These are phyloP conservation scores for Leccinum truebloodii DNA, from an alignment of 768 basidiomycete genomes.

Conservation along the genomic window DNA sequence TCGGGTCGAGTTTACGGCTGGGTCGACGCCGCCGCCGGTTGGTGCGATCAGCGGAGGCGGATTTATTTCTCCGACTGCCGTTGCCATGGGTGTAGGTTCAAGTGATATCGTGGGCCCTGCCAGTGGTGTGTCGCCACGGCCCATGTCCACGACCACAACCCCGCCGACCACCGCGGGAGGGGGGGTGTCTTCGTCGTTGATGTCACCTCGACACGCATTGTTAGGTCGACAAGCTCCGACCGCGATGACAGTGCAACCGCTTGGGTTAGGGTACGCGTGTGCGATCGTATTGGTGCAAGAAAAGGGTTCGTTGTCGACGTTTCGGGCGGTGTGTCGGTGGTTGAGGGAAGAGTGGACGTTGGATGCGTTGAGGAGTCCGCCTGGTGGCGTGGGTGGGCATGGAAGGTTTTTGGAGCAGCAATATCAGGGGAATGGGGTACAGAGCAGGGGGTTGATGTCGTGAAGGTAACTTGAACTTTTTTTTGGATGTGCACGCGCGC, in stretches of 20 bases:
- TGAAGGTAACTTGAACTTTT: neutral
- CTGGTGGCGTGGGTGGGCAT: conserved; percentile 32
- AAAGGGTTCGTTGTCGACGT: conserved; percentile 88
- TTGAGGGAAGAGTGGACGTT: conserved; percentile 69
- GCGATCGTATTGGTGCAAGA: conserved; percentile 81
- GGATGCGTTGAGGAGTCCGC: conserved; percentile 35
- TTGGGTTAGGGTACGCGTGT: conserved; percentile 45
- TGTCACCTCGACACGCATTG: conserved; percentile 30
- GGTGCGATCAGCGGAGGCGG: conserved; percentile 11
- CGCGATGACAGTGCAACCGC: conserved; percentile 1
- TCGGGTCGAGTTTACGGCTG: conserved; percentile 56
- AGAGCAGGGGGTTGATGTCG: conserved; percentile 35
- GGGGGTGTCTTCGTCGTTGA: conserved; percentile 21
- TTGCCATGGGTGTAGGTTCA: conserved; percentile 23
- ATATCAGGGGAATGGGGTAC: neutral
- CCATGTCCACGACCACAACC: conserved; percentile 14
- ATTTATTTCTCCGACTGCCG: conserved; percentile 21
- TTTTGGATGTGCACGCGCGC: neutral
- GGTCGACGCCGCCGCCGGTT: conserved; percentile 13
- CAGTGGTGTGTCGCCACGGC: neutral
- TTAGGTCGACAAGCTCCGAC: conserved; percentile 18
- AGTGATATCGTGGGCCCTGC: neutral
- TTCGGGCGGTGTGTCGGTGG: conserved; percentile 73
- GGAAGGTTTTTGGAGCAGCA: conserved; percentile 43
- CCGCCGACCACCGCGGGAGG: conserved; percentile 19